A percentile compares a stretch with the other conserved stretches of the same genome.
Evolutionary conservation across 148 eudicot genomes (phyloP).

Genomic region (Simmondsia chinensis): DNA sequence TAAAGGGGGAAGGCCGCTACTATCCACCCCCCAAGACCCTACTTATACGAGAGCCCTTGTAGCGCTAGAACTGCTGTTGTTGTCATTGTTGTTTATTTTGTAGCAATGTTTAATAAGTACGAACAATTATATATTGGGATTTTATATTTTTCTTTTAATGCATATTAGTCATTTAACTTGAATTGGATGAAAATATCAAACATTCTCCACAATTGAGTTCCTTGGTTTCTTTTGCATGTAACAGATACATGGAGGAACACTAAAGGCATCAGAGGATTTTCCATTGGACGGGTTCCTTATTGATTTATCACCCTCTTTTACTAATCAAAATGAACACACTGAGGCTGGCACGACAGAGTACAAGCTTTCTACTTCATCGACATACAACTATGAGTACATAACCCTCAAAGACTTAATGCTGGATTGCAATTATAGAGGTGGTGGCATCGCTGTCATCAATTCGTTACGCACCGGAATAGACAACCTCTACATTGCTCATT

Average conservation of each 20-base stretch:
- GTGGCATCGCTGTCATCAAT: constrained; percentile 50
- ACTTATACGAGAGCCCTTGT: no score
- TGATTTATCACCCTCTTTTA: constrained; percentile 37
- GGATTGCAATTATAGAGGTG: constrained; percentile 65
- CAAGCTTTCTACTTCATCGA: constrained; percentile 7
- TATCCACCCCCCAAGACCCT: no score
- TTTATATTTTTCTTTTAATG: no score
- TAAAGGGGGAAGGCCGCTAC: no score
- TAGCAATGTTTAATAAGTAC: no score
- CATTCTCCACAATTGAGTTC: not conserved
- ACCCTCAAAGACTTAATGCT: constrained; percentile 71
- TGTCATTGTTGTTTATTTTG: no score
- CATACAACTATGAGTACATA: constrained; percentile 54
- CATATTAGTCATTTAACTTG: no score
- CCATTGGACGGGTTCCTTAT: constrained; percentile 39
- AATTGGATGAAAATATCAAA: no score
- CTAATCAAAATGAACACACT: not conserved
- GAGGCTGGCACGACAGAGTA: constrained; percentile 2
- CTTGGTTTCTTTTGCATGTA: not conserved
- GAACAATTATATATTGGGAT: no score
- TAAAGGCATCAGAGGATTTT: constrained; percentile 51
- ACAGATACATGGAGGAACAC: constrained; percentile 79
- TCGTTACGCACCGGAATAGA: constrained; percentile 58
- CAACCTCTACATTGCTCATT: constrained; percentile 72
- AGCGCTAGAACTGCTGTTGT: no score